Base-by-base conservation (phyloP, 163 green algal genomes). In the Chloroidium sp. region DNA sequence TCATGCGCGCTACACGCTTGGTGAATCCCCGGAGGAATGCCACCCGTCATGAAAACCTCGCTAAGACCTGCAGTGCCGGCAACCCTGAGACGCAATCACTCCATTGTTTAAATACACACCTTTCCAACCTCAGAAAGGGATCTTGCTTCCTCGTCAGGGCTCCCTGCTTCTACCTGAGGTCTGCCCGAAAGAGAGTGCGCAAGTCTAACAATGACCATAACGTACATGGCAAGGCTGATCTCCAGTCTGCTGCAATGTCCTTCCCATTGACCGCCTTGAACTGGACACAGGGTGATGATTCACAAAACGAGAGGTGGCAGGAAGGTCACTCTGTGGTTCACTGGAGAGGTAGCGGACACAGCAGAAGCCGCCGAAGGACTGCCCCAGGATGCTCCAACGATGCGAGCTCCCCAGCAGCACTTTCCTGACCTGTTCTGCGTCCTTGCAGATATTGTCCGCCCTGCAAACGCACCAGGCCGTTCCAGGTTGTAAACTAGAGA, bases 291-390 rank as follows among this genome's bases (percentile, higher is more conserved):
- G 36, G 36, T 36, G 36, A 36, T 36, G 36, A 36, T 36, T 36
- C 36, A 36, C 36, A 36, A 36, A 36, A 36, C 4, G 36, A 13
- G 74, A 13, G 69, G 60, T 75, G 74, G 74, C 74, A 13, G 2
- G 67, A 64, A 69, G 60, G 79, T 62, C 79, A 90, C 92, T 89
- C 62, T 96, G 83, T 0, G 94, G 91, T 4, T 84, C 87, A 14
- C 92, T 80, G 3, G 87, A 95, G 1, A 98, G 92, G 89, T 98
- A 99, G 1, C 91, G 93, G 14, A 93, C 76, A 58, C 80, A 87
- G 87, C 95, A 98, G 89, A 99, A 99, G 69, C 96, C 96, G 59
- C 96, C 96, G 88, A 98, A 99, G 2, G 88, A 95, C 88, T 99
- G 95, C 58, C 96, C 95, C 67, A 99, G 87, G 0, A 98, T 78